A percentile compares a stretch with the other conserved stretches of the same genome.
These are phyloP conservation scores for Pittosporum tobira DNA, from an alignment of 129 eudicot genomes.

Conservation along the genomic window DNA sequence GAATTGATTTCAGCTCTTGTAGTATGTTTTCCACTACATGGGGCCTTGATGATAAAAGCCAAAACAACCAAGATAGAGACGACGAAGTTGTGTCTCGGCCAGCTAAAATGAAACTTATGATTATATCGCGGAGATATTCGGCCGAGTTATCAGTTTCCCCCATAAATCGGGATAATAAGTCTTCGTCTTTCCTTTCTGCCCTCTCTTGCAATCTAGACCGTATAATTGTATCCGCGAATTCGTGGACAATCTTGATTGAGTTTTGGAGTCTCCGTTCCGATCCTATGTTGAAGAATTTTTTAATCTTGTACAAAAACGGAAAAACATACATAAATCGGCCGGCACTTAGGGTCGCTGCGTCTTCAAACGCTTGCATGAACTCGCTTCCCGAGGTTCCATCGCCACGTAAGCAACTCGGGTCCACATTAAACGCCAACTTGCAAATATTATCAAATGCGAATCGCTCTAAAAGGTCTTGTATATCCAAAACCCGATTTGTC, in stretches of 20 bases:
- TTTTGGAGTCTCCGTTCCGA: conserved; percentile 37
- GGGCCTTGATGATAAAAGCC: conserved; percentile 46
- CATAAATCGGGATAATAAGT: conserved; percentile 69
- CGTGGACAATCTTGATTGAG: conserved; percentile 47
- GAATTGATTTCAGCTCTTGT: conserved; percentile 28
- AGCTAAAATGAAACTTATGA: conserved; percentile 67
- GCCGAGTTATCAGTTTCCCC: conserved; percentile 32
- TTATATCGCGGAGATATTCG: conserved; percentile 40
- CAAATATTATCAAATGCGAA: conserved; percentile 82
- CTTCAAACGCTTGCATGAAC: conserved; percentile 81
- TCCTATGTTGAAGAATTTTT: conserved; percentile 36
- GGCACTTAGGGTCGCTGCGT: conserved; percentile 51
- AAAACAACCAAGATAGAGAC: conserved; percentile 70
- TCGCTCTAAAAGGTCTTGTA: conserved; percentile 65
- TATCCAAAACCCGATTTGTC: conserved; percentile 27
- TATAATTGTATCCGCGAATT: conserved; percentile 59
- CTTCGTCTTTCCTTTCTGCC: conserved; percentile 29
- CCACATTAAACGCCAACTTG: conserved; percentile 64
- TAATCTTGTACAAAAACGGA: conserved; percentile 20
- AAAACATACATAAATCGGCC: conserved; percentile 48
- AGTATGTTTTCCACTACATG: conserved; percentile 39
- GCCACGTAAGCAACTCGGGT: conserved; percentile 58
- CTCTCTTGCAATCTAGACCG: conserved; percentile 34
- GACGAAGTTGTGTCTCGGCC: conserved; percentile 87
- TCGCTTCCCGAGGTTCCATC: conserved; percentile 36